Percentiles rank a stretch among this genome's conserved stretches.
Conservation (phyloP, 1,139 yeast species). For the Geotrichum siamense region DNA sequence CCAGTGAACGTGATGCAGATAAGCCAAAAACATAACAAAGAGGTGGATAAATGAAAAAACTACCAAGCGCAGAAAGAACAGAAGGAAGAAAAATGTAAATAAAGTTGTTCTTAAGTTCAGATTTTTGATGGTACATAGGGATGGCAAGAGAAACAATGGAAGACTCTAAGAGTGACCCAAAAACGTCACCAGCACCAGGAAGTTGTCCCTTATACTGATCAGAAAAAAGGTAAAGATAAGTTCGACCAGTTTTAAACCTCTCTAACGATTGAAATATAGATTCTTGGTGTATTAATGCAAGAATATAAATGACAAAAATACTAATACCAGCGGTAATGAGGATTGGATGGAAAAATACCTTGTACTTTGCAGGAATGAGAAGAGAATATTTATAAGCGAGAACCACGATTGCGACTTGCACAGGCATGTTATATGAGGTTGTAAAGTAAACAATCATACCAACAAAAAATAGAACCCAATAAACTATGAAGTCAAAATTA, state of each 20-base stretch:
- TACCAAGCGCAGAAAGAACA: conserved; percentile 47
- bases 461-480: conserved; percentile 41
- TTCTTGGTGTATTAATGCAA: conserved; percentile 43
- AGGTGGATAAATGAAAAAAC: conserved; percentile 64
- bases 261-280: conserved; percentile 30
- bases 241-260: conserved; percentile 63
- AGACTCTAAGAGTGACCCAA: conserved; percentile 64
- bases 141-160: conserved; percentile 68
- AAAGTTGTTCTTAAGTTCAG: conserved; percentile 54
- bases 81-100: conserved; percentile 55
- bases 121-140: conserved; percentile 70
- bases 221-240: conserved; percentile 52
- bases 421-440: conserved; percentile 51
- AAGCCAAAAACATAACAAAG: conserved; percentile 60
- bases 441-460: conserved; percentile 41
- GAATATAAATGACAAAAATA: conserved; percentile 55
- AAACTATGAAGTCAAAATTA: conserved; percentile 53
- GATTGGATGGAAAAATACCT: conserved; percentile 60
- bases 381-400: conserved; percentile 49
- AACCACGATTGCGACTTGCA: conserved; percentile 55
- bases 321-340: conserved; percentile 55
- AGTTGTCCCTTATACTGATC: conserved; percentile 34
- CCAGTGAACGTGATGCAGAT: conserved; percentile 52
- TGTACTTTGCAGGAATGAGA: conserved; percentile 43
- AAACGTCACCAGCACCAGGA: conserved; percentile 80